Base-by-base conservation (phyloP, 495 filamentous ascomycete species). In the Sordaria brevicollis region DNA sequence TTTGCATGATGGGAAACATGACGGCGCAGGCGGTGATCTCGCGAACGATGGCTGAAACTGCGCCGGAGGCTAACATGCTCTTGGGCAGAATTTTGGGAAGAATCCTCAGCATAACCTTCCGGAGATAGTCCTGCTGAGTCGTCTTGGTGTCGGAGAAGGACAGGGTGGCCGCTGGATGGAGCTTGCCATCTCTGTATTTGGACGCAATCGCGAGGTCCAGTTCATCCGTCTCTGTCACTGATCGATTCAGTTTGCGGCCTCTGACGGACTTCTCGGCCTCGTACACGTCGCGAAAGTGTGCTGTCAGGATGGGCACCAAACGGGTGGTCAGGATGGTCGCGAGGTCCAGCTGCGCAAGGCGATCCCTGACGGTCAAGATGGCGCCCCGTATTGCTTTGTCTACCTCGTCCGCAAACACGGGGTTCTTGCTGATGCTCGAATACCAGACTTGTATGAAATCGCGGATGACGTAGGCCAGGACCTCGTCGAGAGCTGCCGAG, bases 181-280 rank as follows among this genome's bases (percentile, higher is more conserved):
- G 81, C 70, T 91, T 92, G 37, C 95, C 95, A 76, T 95, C 90
- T 57, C 86, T 89, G 78, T 94, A 99, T 80, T 96, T 98, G 31
- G 85, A 89, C 65, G 95, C 95, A 77, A 98, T 96, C 1, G 95
- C 95, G 72, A 96, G 83, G 79, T 97, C 91, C 70, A 99, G 83
- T 82, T 98, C 96, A 73, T 97, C 94, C 2, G 93, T 96, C 79
- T 99, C 96, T 10, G 96, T 99, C 35, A 99, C 89, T 77, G 90
- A 93, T 38, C 91, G 88, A 71, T 91, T 93, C 71, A 99, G 81
- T 77, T 96, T 89, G 73, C 89, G 90, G 31, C 96, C 96, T 71
- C 95, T 87, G 6, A 99, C 90, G 21, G 87, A 85, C 65, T 91
- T 88, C 81, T 99, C 96, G 10, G 96, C 96, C 62, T 96, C 88